Evolutionary conservation across 2,329 filamentous ascomycete genomes (phyloP).

Genomic region (Alternaria arborescens): DNA sequence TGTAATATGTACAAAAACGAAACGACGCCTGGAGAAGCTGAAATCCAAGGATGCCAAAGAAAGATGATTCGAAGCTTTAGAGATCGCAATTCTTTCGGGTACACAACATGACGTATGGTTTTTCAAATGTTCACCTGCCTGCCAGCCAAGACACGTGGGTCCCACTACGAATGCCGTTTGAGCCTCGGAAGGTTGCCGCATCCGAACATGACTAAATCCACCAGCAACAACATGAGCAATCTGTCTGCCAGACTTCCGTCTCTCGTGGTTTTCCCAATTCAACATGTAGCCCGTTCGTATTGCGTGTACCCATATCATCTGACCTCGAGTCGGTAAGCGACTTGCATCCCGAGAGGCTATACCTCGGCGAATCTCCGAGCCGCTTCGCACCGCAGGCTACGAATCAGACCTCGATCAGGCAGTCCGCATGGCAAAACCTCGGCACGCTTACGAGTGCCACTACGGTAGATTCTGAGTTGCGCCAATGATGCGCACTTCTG

Average conservation of each 20-base stretch:
- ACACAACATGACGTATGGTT: slow-evolving; percentile 21
- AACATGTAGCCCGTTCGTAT: background rate
- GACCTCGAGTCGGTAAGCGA: slow-evolving; percentile 8
- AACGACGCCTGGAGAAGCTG: background rate
- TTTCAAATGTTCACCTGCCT: slow-evolving; percentile 1
- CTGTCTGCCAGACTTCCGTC: background rate
- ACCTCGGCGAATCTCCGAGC: slow-evolving; percentile 15
- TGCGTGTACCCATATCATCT: slow-evolving; percentile 7
- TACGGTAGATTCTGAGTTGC: slow-evolving; percentile 7
- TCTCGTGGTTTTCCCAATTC: background rate
- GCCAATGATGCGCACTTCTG: slow-evolving; percentile 19
- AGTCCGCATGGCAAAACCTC: slow-evolving; percentile 28
- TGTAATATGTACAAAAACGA: background rate
- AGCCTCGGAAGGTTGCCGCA: slow-evolving; percentile 21
- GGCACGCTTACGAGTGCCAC: slow-evolving; percentile 16
- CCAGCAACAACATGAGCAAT: slow-evolving; percentile 1
- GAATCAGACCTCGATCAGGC: slow-evolving; percentile 16
- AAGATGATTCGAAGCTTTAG: background rate
- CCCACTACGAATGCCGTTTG: slow-evolving; percentile 6
- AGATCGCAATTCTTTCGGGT: slow-evolving; percentile 1
- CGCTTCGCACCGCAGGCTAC: background rate
- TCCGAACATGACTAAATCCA: slow-evolving; percentile 7
- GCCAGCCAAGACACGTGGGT: slow-evolving; percentile 25
- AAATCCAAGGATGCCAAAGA: background rate
- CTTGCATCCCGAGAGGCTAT: slow-evolving; percentile 9